Evolutionary conservation across 257 asterid genomes (phyloP).

Genomic region (Dorcoceras hygrometricum): DNA sequence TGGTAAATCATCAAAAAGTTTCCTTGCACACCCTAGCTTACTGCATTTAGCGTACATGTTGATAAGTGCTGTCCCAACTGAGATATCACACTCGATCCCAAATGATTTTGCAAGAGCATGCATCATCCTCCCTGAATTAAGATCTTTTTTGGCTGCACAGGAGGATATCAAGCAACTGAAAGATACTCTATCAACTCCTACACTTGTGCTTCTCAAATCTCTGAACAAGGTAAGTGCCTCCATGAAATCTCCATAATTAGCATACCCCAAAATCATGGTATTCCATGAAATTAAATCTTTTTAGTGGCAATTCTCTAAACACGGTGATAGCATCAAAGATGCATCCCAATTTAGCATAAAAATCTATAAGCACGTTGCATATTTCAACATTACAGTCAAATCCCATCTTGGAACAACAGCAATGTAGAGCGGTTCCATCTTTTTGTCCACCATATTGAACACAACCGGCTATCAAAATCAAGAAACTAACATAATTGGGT

Average conservation of each 20-base stretch:
- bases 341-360: constrained; percentile 39
- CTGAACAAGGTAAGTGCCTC: constrained; percentile 33
- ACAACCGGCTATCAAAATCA: constrained; percentile 39
- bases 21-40: constrained; percentile 30
- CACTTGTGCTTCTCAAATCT: constrained; percentile 30
- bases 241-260: constrained; percentile 22
- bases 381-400: constrained; percentile 30
- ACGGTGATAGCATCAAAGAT: constrained; percentile 33
- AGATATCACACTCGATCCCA: constrained; percentile 34
- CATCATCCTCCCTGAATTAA: constrained; percentile 33
- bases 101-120: constrained; percentile 37
- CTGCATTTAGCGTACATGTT: constrained; percentile 42
- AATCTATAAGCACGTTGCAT: constrained; percentile 42
- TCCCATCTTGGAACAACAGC: constrained; percentile 39
- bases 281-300: constrained; percentile 47
- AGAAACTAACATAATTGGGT: constrained; percentile 42
- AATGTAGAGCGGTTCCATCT: constrained; percentile 35
- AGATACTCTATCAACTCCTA: constrained; percentile 37
- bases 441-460: constrained; percentile 30
- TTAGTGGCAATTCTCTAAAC: constrained; percentile 28
- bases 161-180: constrained; percentile 43
- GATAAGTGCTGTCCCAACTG: constrained; percentile 41
- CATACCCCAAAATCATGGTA: constrained; percentile 37
- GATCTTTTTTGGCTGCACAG: constrained; percentile 33
- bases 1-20: constrained; percentile 39